phyloP scores from a whole-genome alignment of 257 asterid genomes.

The Solanum pimpinellifolium region DNA sequence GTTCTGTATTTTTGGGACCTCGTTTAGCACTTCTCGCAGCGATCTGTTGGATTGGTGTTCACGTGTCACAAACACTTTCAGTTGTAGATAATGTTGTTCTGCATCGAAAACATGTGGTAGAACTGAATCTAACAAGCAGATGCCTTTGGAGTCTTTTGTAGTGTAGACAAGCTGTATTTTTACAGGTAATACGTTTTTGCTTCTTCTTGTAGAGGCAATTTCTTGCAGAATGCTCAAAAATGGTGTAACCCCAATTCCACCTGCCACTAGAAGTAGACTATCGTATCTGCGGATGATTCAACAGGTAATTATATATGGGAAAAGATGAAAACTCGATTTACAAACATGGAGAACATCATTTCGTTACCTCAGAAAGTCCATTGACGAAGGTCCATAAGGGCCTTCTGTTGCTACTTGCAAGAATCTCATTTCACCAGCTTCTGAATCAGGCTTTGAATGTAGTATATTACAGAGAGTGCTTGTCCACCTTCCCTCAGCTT shows the following conservation, averaged over 20 bases:
- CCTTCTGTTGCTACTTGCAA: constrained; percentile 60
- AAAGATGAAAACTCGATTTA: neutral
- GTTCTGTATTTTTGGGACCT: constrained; percentile 16
- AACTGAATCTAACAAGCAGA: constrained; percentile 45
- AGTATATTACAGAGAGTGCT: constrained; percentile 34
- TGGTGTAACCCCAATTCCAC: constrained; percentile 87
- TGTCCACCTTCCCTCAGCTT: constrained; percentile 73
- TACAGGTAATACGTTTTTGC: constrained; percentile 25
- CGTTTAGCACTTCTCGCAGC: constrained; percentile 27
- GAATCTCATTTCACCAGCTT: constrained; percentile 32
- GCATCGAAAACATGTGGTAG: constrained; percentile 32
- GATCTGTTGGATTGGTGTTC: constrained; percentile 35
- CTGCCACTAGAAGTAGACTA: constrained; percentile 60
- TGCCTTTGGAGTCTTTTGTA: constrained; percentile 34
- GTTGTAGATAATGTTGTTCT: constrained; percentile 23
- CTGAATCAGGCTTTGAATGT: constrained; percentile 32
- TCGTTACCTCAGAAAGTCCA: constrained; percentile 47
- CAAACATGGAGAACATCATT: neutral
- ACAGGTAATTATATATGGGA: neutral
- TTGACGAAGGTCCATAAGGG: constrained; percentile 75
- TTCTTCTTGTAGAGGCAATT: constrained; percentile 13
- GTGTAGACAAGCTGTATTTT: constrained; percentile 43
- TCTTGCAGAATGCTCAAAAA: constrained; percentile 63
- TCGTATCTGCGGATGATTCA: constrained; percentile 40
- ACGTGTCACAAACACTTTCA: constrained; percentile 49